phyloP scores from a whole-genome alignment of 805 yeast genomes.

The Naumovozyma dairenensis region DNA sequence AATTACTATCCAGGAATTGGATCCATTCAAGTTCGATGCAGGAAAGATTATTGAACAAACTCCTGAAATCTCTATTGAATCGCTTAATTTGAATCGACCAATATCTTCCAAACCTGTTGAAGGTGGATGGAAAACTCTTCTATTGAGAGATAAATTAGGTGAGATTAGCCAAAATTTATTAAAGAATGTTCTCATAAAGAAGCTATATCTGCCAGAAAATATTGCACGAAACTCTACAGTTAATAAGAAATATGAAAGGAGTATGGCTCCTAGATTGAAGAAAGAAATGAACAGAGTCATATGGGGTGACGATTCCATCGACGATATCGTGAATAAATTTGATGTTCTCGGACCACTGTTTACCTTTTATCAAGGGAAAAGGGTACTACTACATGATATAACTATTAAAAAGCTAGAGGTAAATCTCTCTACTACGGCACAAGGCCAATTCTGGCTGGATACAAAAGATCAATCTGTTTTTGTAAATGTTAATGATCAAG shows the following conservation, averaged over 20 bases:
- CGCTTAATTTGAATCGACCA: constrained; percentile 7
- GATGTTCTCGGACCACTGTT: constrained; percentile 50
- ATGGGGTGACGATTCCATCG: constrained; percentile 37
- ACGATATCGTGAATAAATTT: constrained; percentile 32
- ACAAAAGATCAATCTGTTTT: no score
- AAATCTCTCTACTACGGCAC: no score
- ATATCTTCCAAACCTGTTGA: constrained; percentile 9
- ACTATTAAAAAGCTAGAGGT: no score
- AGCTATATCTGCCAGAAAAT: constrained; percentile 15
- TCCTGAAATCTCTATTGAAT: constrained; percentile 13
- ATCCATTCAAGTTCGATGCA: constrained; percentile 75
- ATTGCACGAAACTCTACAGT: constrained; percentile 6
- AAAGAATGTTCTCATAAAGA: constrained; percentile 32
- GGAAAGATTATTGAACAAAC: constrained; percentile 65
- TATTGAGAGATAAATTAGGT: constrained; percentile 44
- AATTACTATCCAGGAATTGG: constrained; percentile 80
- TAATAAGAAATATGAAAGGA: constrained; percentile 14
- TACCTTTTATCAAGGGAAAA: constrained; percentile 36
- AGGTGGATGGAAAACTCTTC: constrained; percentile 9
- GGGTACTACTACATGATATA: constrained; percentile 40
- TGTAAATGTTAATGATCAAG: no score
- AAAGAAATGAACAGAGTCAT: constrained; percentile 34
- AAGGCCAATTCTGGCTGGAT: no score
- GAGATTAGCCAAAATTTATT: constrained; percentile 53
- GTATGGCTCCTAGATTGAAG: constrained; percentile 49